Percentiles rank a stretch among this genome's conserved stretches.
These are phyloP conservation scores for Talaromyces sp. DNA, from an alignment of 2,329 filamentous ascomycete species.

Conservation along the genomic window DNA sequence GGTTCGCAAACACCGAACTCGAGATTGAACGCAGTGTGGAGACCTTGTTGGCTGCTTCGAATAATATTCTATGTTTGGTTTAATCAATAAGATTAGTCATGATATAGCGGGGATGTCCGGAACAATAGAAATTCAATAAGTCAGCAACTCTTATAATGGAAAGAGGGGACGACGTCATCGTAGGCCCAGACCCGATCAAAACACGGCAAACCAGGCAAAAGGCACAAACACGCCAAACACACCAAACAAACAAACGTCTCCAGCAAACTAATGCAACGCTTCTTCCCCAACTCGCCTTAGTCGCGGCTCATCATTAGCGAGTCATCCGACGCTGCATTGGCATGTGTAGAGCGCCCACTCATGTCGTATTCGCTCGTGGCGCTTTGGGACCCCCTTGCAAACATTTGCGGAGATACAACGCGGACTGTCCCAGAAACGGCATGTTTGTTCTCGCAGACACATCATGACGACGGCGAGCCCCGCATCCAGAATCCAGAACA, in stretches of 20 bases:
- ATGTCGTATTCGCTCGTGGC: neutral
- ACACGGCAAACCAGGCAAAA: neutral
- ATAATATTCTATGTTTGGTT: too few species aligned
- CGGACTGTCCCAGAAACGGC: neutral
- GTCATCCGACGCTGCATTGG: neutral
- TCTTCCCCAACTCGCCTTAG: neutral
- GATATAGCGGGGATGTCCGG: too few species aligned
- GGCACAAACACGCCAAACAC: neutral
- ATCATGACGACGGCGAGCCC: neutral
- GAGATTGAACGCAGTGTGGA: too few species aligned
- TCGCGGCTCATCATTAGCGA: neutral
- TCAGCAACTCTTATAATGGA: too few species aligned
- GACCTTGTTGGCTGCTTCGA: too few species aligned
- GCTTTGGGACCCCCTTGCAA: neutral
- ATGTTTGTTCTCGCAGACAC: neutral
- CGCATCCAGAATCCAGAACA: neutral
- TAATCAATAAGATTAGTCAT: too few species aligned
- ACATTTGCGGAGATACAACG: neutral
- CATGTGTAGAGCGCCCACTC: neutral
- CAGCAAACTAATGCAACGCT: neutral
- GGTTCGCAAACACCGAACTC: too few species aligned
- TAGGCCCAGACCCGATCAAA: neutral
- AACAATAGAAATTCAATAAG: too few species aligned
- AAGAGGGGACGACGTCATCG: neutral
- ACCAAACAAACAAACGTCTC: neutral